Base-by-base conservation (phyloP, 1,139 yeast species). In the Yamadazyma buinensis region DNA sequence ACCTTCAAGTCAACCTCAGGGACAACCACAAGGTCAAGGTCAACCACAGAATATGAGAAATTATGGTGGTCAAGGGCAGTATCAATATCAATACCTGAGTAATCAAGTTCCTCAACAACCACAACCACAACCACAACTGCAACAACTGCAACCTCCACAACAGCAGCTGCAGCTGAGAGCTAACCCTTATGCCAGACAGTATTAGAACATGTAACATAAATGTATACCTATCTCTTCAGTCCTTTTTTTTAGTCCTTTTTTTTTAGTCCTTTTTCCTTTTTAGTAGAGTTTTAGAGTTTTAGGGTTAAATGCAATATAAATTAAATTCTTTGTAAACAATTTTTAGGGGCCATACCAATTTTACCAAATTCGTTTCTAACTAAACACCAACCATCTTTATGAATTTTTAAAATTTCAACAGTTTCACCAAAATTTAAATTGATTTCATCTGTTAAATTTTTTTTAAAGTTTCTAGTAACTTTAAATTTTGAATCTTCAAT, bases 351-450 rank as follows among this genome's bases (percentile, higher is more conserved):
- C 48, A 66, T 55, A 1, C 74, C 73, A 15, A 45, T 36, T 23
- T 49, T 54, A 1, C 74, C 72, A 20, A 45, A 37, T 13, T 49
- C 15, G 30, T 38, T 3, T 28, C 33, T 49, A 9, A 64, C 58
- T 20, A 52, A 49, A 39, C 70, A 64, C 75, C 75, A 68, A 2
- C 69, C 71, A 37, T 67, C 73, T 10, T 59, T 44, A 40, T 57
- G 63, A n/a, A 47, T 49, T 23, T 54, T 51, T 15, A 55, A 34
- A 1, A 64, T 37, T 5, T 41, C 33, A 3, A 63, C 66, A 21
- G 49, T 41, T 26, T 67, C 69, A 1, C 72, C 72, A 5, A 53
- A 39, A 2, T 43, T 37, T 2, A 67, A 45, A 3, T 60, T 46
- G 6, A 67, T 33, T 42, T 67, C 75, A 40, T 68, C 74, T 10